A percentile compares a stretch with the other conserved stretches of the same genome.
Evolutionary conservation across 176 grass and related monocot genomes (phyloP).

Genomic region (Ananas comosus): DNA sequence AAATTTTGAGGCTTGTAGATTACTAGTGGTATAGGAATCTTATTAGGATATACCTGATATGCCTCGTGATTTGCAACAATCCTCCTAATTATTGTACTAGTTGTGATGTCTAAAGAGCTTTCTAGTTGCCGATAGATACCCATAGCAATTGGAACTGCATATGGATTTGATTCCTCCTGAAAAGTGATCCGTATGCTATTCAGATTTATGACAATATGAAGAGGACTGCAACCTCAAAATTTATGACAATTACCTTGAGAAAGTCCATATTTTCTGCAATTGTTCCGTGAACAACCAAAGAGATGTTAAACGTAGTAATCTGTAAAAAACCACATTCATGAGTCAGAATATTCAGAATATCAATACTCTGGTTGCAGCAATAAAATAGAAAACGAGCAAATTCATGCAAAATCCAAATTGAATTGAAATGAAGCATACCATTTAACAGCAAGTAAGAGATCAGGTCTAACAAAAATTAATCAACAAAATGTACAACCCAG

Average conservation of each 20-base stretch:
- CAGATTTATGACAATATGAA: background rate
- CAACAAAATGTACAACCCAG: background rate
- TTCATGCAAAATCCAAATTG: too few species aligned
- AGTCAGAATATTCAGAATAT: too few species aligned
- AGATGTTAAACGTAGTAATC: conserved; percentile 82
- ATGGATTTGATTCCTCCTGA: conserved; percentile 79
- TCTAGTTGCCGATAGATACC: conserved; percentile 65
- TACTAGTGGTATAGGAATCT: background rate
- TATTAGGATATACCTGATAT: conserved; percentile 51
- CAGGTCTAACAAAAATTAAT: background rate
- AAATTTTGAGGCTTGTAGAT: background rate
- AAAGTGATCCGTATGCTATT: background rate
- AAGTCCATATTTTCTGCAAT: conserved; percentile 86
- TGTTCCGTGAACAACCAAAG: conserved; percentile 62
- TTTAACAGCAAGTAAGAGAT: background rate
- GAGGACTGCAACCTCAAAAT: conserved; percentile 2
- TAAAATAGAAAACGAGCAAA: too few species aligned
- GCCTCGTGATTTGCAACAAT: conserved; percentile 97
- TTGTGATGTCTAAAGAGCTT: conserved; percentile 77
- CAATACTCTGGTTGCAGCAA: too few species aligned
- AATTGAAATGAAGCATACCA: background rate
- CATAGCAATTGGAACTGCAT: conserved; percentile 70
- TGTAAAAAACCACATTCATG: conserved; percentile 17
- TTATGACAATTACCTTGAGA: conserved; percentile 29
- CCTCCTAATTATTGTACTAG: conserved; percentile 92